A percentile compares a stretch with the other conserved stretches of the same genome.
Evolutionary conservation across 352 stramenopile genomes (phyloP).

Genomic region (Pythium folliculosum): DNA sequence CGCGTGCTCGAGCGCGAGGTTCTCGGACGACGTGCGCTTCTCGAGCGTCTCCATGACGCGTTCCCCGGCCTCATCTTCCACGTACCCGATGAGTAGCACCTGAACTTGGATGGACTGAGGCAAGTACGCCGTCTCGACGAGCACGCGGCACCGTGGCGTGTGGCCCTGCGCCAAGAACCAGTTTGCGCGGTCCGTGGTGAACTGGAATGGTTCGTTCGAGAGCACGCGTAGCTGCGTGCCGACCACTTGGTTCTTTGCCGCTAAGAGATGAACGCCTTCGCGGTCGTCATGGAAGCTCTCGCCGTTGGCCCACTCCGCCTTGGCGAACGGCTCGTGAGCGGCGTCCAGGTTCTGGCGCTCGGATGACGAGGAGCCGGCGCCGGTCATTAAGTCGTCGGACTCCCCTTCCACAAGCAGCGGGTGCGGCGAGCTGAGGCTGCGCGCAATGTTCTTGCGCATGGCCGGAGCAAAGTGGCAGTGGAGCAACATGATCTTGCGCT

Average conservation of each 20-base stretch:
- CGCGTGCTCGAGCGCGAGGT: conserved; percentile 40
- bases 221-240: conserved; percentile 56
- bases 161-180: conserved; percentile 63
- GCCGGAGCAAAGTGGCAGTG: conserved; percentile 26
- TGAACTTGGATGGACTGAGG: conserved; percentile 53
- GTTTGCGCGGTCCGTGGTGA: conserved; percentile 56
- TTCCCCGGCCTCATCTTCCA: conserved; percentile 62
- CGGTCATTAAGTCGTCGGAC: conserved; percentile 40
- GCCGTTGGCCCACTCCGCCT: conserved; percentile 18
- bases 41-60: conserved; percentile 65
- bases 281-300: conserved; percentile 21
- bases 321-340: conserved; percentile 6
- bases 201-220: conserved; percentile 55
- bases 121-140: conserved; percentile 55
- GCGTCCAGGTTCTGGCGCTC: background rate
- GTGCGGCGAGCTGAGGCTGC: conserved; percentile 7
- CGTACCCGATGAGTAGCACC: conserved; percentile 54
- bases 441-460: conserved; percentile 26
- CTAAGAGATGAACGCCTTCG: conserved; percentile 47
- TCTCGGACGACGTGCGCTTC: conserved; percentile 32
- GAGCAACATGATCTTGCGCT: conserved; percentile 26
- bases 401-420: conserved; percentile 34
- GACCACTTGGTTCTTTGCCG: conserved; percentile 55
- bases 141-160: conserved; percentile 53
- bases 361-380: conserved; percentile 16